A percentile compares a stretch with the other conserved stretches of the same genome.
Conservation (phyloP, 768 basidiomycete genomes). For the Butyriboletus loyo region DNA sequence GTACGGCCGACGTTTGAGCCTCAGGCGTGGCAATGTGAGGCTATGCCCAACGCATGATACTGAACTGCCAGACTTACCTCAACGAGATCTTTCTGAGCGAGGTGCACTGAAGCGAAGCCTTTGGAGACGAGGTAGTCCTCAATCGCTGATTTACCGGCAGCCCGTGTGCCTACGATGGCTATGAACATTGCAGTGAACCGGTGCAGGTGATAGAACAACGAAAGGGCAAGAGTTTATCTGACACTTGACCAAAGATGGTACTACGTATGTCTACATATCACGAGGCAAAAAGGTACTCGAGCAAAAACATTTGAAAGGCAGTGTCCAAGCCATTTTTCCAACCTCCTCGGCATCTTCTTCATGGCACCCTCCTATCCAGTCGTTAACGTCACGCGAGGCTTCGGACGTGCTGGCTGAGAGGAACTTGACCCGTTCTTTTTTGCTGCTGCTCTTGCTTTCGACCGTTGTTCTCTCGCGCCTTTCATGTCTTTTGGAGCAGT, state of each 20-base stretch:
- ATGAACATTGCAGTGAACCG: slow-evolving; percentile 51
- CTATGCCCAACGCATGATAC: slow-evolving; percentile 6
- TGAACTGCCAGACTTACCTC: slow-evolving; percentile 15
- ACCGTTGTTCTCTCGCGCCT: slow-evolving; percentile 57
- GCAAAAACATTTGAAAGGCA: not conserved
- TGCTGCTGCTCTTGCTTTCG: slow-evolving; percentile 46
- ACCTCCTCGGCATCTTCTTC: not conserved
- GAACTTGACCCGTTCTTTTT: slow-evolving; percentile 29
- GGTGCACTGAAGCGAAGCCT: slow-evolving; percentile 52
- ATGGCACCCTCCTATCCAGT: slow-evolving; percentile 3
- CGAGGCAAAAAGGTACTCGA: too few relatives aligned
- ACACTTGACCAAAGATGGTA: not conserved
- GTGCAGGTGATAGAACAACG: not conserved
- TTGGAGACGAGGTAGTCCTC: slow-evolving; percentile 58
- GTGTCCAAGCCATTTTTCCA: not conserved
- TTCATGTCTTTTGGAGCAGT: slow-evolving; percentile 79
- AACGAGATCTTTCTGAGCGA: slow-evolving; percentile 24
- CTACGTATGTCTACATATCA: too few relatives aligned
- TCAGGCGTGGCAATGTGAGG: not conserved
- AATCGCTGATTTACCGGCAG: slow-evolving; percentile 59
- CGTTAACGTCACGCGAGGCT: slow-evolving; percentile 22
- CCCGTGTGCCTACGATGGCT: slow-evolving; percentile 61
- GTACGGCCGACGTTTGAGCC: not conserved
- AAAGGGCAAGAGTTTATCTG: not conserved
- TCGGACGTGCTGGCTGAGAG: slow-evolving; percentile 14